phyloP scores from a whole-genome alignment of 2,329 filamentous ascomycete genomes.

The Fusarium burgessii region DNA sequence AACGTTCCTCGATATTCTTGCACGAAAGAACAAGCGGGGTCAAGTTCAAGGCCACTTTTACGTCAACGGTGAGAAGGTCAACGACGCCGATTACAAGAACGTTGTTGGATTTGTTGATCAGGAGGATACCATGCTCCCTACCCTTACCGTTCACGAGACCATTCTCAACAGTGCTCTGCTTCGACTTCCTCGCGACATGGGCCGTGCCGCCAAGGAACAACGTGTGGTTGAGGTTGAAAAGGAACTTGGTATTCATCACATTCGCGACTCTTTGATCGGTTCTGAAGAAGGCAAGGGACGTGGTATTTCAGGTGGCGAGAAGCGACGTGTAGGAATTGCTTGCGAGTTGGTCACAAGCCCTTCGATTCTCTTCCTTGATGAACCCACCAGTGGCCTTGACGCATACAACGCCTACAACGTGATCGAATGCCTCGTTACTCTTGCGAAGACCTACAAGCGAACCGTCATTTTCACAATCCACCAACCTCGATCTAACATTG shows the following conservation, averaged over 20 bases:
- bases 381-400: conserved; percentile 95
- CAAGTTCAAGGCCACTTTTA: conserved; percentile 83
- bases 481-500: conserved; percentile 97
- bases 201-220: conserved; percentile 86
- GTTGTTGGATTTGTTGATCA: conserved; percentile 98
- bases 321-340: conserved; percentile 94
- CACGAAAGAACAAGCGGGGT: conserved; percentile 96
- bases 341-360: conserved; percentile 98
- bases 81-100: conserved; percentile 85
- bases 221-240: conserved; percentile 93
- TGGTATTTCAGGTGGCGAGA: conserved; percentile 97
- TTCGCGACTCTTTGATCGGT: conserved; percentile 93
- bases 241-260: conserved; percentile 93
- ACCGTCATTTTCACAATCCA: conserved; percentile 99
- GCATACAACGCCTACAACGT: conserved; percentile 99
- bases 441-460: conserved; percentile 96
- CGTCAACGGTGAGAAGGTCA: conserved; percentile 92
- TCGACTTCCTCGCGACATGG: conserved; percentile 93
- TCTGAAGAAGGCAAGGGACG: conserved; percentile 95
- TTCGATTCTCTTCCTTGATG: conserved; percentile 95
- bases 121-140: conserved; percentile 96
- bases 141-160: conserved; percentile 96
- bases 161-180: conserved; percentile 94
- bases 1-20: conserved; percentile 94
- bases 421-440: conserved; percentile 91